These are phyloP conservation scores for Blepharisma japonicum DNA, from an alignment of 73 alveolate genomes.

Conservation along the genomic window DNA sequence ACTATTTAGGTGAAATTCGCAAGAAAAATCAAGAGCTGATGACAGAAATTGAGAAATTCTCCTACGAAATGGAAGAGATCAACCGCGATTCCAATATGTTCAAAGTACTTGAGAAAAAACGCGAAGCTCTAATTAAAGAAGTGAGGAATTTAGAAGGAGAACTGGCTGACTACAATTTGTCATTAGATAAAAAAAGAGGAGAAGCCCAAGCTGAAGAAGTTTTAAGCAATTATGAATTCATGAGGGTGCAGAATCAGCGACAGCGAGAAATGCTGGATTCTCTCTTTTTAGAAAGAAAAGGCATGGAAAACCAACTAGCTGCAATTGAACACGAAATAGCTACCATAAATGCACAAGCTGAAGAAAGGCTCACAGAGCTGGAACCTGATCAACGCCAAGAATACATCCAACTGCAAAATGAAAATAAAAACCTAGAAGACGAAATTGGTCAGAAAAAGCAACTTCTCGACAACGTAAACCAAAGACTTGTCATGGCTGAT, in stretches of 20 bases:
- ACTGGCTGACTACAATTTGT: conserved; percentile 96
- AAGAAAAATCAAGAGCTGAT: conserved; percentile 71
- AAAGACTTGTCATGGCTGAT: conserved; percentile 82
- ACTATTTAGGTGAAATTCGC: conserved; percentile 71
- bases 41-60: conserved; percentile 82
- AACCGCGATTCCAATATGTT: conserved; percentile 81
- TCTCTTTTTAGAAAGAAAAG: conserved; percentile 85
- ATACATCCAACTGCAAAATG: conserved; percentile 82
- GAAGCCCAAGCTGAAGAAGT: conserved; percentile 95
- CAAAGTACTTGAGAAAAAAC: conserved; percentile 81
- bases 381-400: conserved; percentile 92
- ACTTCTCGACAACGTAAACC: conserved; percentile 80
- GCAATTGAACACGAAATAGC: conserved; percentile 77
- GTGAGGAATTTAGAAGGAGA: conserved; percentile 97
- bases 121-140: conserved; percentile 91
- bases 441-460: conserved; percentile 72
- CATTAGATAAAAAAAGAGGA: conserved; percentile 92
- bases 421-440: conserved; percentile 71
- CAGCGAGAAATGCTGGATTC: conserved; percentile 84
- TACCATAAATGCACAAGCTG: conserved; percentile 66
- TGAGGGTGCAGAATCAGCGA: conserved; percentile 87
- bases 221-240: conserved; percentile 79
- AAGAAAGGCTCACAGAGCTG: conserved; percentile 79
- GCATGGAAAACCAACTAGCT: conserved; percentile 76
- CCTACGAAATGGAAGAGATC: conserved; percentile 83